Evolutionary conservation across 1,139 yeast genomes (phyloP).

Genomic region (Nakaseomyces glabratus): DNA sequence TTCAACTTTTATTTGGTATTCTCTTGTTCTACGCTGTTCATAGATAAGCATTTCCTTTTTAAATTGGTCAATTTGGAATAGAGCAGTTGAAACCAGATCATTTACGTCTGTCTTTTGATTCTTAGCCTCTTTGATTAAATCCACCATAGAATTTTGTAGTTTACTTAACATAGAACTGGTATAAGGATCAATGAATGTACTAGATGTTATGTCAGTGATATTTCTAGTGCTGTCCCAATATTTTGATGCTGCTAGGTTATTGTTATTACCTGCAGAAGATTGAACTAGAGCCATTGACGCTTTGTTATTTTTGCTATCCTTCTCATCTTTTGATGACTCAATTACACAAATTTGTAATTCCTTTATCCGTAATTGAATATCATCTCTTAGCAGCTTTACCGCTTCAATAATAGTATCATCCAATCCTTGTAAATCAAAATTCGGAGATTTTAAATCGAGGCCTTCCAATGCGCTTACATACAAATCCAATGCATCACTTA

Average conservation of each 20-base stretch:
- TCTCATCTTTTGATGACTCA: constrained; percentile 8
- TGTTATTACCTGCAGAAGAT: constrained; percentile 11
- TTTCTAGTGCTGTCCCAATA: constrained; percentile 4
- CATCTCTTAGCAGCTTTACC: constrained; percentile 17
- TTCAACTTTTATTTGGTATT: constrained; percentile 27
- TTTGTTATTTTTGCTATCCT: constrained; percentile 9
- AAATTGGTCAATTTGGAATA: constrained; percentile 22
- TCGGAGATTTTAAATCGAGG: constrained; percentile 9
- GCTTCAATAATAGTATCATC: constrained; percentile 16
- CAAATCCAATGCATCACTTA: constrained; percentile 14
- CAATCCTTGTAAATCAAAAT: constrained; percentile 8
- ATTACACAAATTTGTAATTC: constrained; percentile 14
- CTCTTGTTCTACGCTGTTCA: constrained; percentile 27
- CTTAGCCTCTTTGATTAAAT: constrained; percentile 4
- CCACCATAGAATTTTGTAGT: constrained; percentile 8
- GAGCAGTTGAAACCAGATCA: constrained; percentile 11
- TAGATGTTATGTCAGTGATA: constrained; percentile 1
- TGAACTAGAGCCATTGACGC: constrained; percentile 6
- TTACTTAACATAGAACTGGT: constrained; percentile 9
- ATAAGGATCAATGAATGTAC: constrained; percentile 11
- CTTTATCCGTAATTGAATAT: constrained; percentile 12
- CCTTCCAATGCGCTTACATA: constrained; percentile 15
- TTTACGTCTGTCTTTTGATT: constrained; percentile 2
- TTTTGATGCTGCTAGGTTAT: constrained; percentile 6
- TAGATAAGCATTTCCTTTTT: constrained; percentile 28